Conservation (phyloP, 306 rosid genomes). For the Senna tora region DNA sequence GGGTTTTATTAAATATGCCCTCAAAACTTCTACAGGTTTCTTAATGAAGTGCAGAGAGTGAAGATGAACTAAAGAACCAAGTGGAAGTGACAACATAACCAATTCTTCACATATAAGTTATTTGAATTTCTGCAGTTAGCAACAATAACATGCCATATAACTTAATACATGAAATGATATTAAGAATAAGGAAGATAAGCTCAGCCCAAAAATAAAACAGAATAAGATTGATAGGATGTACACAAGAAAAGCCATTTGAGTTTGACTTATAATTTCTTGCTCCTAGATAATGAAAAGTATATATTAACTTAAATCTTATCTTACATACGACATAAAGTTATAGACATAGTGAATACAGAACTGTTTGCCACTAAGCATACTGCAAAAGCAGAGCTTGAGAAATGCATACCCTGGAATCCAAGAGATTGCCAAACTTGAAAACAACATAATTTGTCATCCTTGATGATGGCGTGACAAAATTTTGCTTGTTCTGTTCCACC, state of each 20-base stretch:
- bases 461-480: constrained; percentile 85
- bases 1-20: not conserved
- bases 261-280: not conserved
- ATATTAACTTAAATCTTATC: not conserved
- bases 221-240: constrained; percentile 6
- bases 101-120: not conserved
- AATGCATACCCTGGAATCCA: constrained; percentile 57
- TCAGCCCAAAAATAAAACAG: not conserved
- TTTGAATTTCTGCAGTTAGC: not conserved
- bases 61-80: not conserved
- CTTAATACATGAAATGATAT: constrained; percentile 9
- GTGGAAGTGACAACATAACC: constrained; percentile 3
- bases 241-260: constrained; percentile 8
- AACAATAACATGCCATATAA: not conserved
- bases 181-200: too few relatives aligned
- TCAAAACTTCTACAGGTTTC: constrained; percentile 1
- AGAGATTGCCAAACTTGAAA: constrained; percentile 77
- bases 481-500: constrained; percentile 85
- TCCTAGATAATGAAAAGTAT: not conserved
- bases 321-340: not conserved
- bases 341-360: not conserved
- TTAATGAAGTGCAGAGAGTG: not conserved
- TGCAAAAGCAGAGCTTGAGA: constrained; percentile 5
- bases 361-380: not conserved
- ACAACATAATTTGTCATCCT: constrained; percentile 91